Evolutionary conservation across 371 early-diverging fungal genomes (phyloP).

Genomic region (Basidiobolus meristosporus): DNA sequence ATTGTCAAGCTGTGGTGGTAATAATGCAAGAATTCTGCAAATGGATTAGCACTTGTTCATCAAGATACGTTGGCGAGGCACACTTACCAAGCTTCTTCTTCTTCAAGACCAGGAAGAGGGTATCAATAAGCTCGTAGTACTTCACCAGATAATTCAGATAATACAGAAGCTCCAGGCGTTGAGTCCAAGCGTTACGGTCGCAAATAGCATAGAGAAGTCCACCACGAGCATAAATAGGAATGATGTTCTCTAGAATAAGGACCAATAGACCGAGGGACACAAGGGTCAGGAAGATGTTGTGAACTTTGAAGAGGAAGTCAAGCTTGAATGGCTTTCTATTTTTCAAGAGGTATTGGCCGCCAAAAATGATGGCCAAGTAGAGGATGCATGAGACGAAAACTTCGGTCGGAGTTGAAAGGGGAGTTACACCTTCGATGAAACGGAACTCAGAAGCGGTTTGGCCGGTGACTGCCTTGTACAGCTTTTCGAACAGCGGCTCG

Average conservation of each 20-base stretch:
- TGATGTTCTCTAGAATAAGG: slow-evolving; percentile 6
- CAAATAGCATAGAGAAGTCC: slow-evolving; percentile 18
- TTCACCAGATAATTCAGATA: slow-evolving; percentile 74
- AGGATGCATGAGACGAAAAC: slow-evolving; percentile 24
- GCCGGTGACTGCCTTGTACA: not conserved
- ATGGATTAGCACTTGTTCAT: slow-evolving; percentile 11
- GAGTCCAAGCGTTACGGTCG: slow-evolving; percentile 33
- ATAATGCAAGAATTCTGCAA: slow-evolving; percentile 33
- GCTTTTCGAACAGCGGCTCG: not conserved
- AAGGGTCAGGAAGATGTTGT: slow-evolving; percentile 51
- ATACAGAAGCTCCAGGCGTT: slow-evolving; percentile 53
- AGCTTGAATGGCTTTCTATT: slow-evolving; percentile 36
- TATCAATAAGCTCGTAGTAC: slow-evolving; percentile 68
- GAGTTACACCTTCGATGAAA: slow-evolving; percentile 36
- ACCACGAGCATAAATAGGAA: not conserved
- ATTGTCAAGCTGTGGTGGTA: slow-evolving; percentile 83
- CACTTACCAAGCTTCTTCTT: slow-evolving; percentile 42
- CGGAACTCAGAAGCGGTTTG: slow-evolving; percentile 8
- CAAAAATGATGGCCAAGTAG: slow-evolving; percentile 52
- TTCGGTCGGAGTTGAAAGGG: slow-evolving; percentile 39
- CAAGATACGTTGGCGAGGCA: too few relatives aligned
- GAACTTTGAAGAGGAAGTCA: slow-evolving; percentile 38
- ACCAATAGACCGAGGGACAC: slow-evolving; percentile 37
- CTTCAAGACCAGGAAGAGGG: slow-evolving; percentile 46
- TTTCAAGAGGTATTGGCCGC: slow-evolving; percentile 44